Evolutionary conservation across 2,329 filamentous ascomycete species (phyloP).

Genomic region (Drechslerella stenobrocha): DNA sequence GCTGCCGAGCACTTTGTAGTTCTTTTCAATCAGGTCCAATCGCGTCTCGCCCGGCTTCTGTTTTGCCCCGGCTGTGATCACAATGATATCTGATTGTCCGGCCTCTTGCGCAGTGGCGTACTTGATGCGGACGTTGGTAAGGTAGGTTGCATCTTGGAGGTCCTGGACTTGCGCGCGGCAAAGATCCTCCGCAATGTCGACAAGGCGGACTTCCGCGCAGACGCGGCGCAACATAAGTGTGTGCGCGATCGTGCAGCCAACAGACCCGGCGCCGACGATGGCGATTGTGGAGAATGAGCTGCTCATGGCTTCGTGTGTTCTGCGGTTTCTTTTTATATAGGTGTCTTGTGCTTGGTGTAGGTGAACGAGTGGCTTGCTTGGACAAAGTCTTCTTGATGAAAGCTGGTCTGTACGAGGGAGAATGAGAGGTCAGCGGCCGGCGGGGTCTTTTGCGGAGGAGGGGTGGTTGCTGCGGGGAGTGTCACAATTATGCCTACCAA

Average conservation of each 20-base stretch:
- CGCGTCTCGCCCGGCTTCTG: conserved; percentile 55
- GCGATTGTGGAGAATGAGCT: conserved; percentile 34
- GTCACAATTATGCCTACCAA: neutral
- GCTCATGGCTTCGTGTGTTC: conserved; percentile 13
- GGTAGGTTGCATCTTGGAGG: conserved; percentile 54
- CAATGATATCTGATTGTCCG: conserved; percentile 53
- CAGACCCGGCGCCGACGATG: conserved; percentile 53
- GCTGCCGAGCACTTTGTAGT: conserved; percentile 53
- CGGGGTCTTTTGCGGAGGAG: conserved; percentile 9
- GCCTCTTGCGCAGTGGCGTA: conserved; percentile 53
- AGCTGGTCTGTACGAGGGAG: conserved; percentile 14
- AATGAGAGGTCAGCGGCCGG: no score
- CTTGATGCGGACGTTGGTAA: conserved; percentile 53
- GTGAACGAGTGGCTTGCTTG: conserved; percentile 25
- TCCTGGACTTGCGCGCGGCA: conserved; percentile 54
- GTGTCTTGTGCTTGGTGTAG: conserved; percentile 4
- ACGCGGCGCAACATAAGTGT: conserved; percentile 53
- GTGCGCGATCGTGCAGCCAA: conserved; percentile 54
- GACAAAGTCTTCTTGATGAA: conserved; percentile 25
- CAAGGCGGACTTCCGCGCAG: conserved; percentile 54
- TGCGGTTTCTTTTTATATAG: conserved; percentile 7
- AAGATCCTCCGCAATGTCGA: conserved; percentile 54
- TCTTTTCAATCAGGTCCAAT: conserved; percentile 54
- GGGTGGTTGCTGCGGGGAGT: neutral
- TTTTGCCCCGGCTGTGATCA: conserved; percentile 55